phyloP scores from a whole-genome alignment of 805 yeast genomes.

The Wickerhamiella sergipiensis region DNA sequence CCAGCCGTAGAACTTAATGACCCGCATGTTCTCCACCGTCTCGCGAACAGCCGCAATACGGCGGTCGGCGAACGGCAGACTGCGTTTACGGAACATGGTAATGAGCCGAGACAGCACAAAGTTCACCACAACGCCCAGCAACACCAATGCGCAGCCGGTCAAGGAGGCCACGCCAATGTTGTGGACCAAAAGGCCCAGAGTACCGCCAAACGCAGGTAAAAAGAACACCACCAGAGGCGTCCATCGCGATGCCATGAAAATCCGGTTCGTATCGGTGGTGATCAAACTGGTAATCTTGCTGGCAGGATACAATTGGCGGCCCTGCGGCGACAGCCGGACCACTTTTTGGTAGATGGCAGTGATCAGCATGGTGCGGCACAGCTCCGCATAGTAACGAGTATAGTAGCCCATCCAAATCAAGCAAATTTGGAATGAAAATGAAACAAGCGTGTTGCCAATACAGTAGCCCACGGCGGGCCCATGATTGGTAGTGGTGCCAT shows the following conservation, averaged over 20 bases:
- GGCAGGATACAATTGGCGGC: slow-evolving; percentile 47
- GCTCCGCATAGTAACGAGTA: slow-evolving; percentile 56
- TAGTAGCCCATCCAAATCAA: slow-evolving; percentile 44
- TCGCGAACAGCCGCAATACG: slow-evolving; percentile 71
- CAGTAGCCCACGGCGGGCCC: slow-evolving; percentile 67
- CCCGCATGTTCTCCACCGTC: slow-evolving; percentile 59
- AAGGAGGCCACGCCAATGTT: slow-evolving; percentile 63
- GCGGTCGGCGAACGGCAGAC: slow-evolving; percentile 54
- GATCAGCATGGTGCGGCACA: slow-evolving; percentile 46
- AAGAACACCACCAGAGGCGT: slow-evolving; percentile 12
- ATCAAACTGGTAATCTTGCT: slow-evolving; percentile 64
- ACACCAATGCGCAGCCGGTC: slow-evolving; percentile 47
- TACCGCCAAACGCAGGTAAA: slow-evolving; percentile 23
- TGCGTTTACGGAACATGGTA: slow-evolving; percentile 40
- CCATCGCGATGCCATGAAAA: slow-evolving; percentile 37
- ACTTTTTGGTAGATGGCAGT: slow-evolving; percentile 52
- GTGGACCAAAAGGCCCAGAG: slow-evolving; percentile 49
- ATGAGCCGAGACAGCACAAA: slow-evolving; percentile 37
- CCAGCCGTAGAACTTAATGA: slow-evolving; percentile 86
- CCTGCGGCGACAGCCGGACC: slow-evolving; percentile 41
- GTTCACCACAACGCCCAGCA: slow-evolving; percentile 28
- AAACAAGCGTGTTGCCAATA: slow-evolving; percentile 49
- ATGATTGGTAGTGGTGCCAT: slow-evolving; percentile 5
- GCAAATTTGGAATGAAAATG: slow-evolving; percentile 33
- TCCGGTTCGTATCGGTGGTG: slow-evolving; percentile 69